Evolutionary conservation across 2,329 filamentous ascomycete species (phyloP).

Genomic region (Thelonectria discophora): DNA sequence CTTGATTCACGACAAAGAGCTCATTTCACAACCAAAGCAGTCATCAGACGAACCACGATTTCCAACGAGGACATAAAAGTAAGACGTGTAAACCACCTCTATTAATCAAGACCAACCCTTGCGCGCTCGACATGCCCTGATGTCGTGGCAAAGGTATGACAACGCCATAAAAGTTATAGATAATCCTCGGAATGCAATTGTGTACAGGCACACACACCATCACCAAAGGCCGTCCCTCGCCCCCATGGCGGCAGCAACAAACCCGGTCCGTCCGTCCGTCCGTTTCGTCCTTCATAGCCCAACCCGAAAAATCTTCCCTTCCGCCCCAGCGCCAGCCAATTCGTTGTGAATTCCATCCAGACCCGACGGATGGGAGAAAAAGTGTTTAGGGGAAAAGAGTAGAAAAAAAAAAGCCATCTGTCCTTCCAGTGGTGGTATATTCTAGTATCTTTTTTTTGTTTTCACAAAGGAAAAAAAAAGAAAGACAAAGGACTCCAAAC

Average conservation of each 20-base stretch:
- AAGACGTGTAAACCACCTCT: slow-evolving; percentile 7
- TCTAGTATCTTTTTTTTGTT: not conserved
- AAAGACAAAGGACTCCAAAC: not conserved
- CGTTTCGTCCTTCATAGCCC: slow-evolving; percentile 5
- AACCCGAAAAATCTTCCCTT: slow-evolving; percentile 29
- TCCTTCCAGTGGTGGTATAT: slow-evolving; percentile 5
- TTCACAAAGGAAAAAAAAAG: not conserved
- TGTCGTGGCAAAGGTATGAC: not conserved
- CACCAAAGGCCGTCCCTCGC: slow-evolving; percentile 16
- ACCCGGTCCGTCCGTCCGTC: no score
- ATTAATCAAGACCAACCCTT: slow-evolving; percentile 8
- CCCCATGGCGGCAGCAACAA: slow-evolving; percentile 17
- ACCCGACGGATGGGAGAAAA: slow-evolving; percentile 17
- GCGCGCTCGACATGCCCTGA: slow-evolving; percentile 13
- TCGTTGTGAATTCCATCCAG: slow-evolving; percentile 16
- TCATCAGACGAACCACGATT: no score
- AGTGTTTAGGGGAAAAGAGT: not conserved
- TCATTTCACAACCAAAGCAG: no score
- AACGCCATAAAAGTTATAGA: not conserved
- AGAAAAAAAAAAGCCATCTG: slow-evolving; percentile 3
- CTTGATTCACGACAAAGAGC: no score
- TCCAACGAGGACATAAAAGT: not conserved
- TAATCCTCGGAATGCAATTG: slow-evolving; percentile 1
- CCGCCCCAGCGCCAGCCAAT: slow-evolving; percentile 27
- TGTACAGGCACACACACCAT: slow-evolving; percentile 16